Evolutionary conservation across 116 monocot genomes (phyloP).

Genomic region (Phalaenopsis hybrid): DNA sequence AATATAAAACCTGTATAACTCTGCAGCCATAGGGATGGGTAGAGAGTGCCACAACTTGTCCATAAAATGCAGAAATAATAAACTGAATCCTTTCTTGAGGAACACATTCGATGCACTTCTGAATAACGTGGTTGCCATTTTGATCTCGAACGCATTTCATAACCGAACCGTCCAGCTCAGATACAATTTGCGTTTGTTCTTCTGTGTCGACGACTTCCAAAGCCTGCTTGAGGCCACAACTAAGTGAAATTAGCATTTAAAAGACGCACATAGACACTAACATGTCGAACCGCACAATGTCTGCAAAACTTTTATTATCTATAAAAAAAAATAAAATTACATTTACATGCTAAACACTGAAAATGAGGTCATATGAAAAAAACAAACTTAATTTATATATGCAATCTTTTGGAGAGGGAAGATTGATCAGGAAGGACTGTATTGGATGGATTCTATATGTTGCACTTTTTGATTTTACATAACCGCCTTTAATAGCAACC

Average conservation of each 20-base stretch:
- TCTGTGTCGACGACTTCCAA: conserved; percentile 27
- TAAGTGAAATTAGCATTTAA: background rate
- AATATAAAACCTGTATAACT: conserved; percentile 22
- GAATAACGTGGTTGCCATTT: conserved; percentile 32
- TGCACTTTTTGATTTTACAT: background rate
- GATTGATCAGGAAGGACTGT: background rate
- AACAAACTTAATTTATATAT: background rate
- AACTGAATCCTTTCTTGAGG: conserved; percentile 28
- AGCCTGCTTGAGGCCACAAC: conserved; percentile 13
- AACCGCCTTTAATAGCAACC: background rate
- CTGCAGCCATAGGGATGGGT: conserved; percentile 33
- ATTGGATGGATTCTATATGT: background rate
- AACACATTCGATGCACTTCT: conserved; percentile 29
- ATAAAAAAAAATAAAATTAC: background rate
- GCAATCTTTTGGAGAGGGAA: background rate
- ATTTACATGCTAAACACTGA: background rate
- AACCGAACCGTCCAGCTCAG: conserved; percentile 23
- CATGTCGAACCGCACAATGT: background rate
- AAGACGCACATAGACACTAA: background rate
- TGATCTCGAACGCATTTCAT: conserved; percentile 36
- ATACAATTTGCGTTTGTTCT: conserved; percentile 20
- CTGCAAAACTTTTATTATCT: background rate
- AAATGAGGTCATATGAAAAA: background rate
- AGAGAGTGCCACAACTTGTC: conserved; percentile 26
- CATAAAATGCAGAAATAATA: conserved; percentile 26